Base-by-base conservation (phyloP, 2,329 filamentous ascomycete genomes). In the Fusarium redolens region DNA sequence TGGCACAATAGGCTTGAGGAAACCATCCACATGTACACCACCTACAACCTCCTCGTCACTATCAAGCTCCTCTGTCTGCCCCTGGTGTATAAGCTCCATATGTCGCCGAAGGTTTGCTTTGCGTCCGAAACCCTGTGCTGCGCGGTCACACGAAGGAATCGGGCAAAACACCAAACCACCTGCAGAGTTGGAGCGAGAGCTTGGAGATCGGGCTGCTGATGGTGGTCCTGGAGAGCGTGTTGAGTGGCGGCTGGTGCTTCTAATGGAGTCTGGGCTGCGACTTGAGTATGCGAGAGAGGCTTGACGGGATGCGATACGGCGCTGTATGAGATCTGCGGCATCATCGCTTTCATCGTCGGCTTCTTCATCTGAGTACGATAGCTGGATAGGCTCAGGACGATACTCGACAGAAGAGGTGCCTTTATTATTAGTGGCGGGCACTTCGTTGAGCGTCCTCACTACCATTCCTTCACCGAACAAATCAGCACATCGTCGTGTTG, bases 401-500 rank as follows among this genome's bases (percentile, higher is more conserved):
- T 82, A 82, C 20, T 78, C 77, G 38, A 72, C 68, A 8, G 74
- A 78, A 40, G 71, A 71, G 35, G 80, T 72, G 20, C 77, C 77
- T 7, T 69, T 63, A 2, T 66, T 69, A 12, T 74, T 73, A 5
- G 75, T 72, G 8, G 66, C 61, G 11, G 79, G 78, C 7, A 73
- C 73, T 51, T 85, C 83, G 58, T 79, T 75, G n/a, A 94, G 82
- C 1, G 85, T 89, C 30, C 87, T 85, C 64, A 95, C 86, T 4
- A 84, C 82, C 88, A 96, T 94, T 30, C 87, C 84, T 81, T 96
- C 89, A 0, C 87, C 88, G 75, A 98, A 97, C 0, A 97, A 83
- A 50, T 88, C 84, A 5, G 92, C 89, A 77, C 95, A 98, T 54
- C 96, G 88, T 77, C 91, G 86, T 4, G 92, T 88, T 1, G 94